Evolutionary conservation across 768 basidiomycete species (phyloP).

Genomic region (Roridomyces roridus): DNA sequence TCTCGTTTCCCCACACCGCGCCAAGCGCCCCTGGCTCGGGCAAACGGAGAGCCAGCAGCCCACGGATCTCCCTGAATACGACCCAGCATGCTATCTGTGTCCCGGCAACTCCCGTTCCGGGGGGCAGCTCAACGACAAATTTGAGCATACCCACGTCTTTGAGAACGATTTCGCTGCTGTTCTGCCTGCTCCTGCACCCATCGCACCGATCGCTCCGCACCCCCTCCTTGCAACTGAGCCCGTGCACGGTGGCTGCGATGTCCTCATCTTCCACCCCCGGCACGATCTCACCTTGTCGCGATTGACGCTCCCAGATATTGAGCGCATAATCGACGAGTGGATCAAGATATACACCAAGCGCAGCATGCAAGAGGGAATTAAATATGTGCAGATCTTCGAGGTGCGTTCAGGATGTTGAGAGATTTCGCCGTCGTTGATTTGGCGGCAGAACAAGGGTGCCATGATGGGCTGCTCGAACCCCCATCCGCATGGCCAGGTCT

Average conservation of each 20-base stretch:
- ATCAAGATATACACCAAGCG: constrained; percentile 63
- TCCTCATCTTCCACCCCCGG: constrained; percentile 83
- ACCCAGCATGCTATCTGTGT: constrained; percentile 84
- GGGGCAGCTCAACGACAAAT: constrained; percentile 72
- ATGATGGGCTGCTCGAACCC: constrained; percentile 98
- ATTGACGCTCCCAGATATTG: constrained; percentile 62
- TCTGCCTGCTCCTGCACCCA: constrained; percentile 65
- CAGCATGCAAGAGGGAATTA: constrained; percentile 68
- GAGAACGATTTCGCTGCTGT: constrained; percentile 87
- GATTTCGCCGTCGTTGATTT: background rate
- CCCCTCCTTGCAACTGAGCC: constrained; percentile 70
- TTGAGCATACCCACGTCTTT: constrained; percentile 73
- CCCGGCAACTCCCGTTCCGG: constrained; percentile 81
- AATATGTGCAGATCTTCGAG: constrained; percentile 92
- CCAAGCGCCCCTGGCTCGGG: constrained; percentile 90
- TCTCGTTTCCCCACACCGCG: constrained; percentile 90
- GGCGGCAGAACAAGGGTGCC: constrained; percentile 81
- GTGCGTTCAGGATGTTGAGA: constrained; percentile 41
- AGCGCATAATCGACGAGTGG: constrained; percentile 76
- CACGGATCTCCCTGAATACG: constrained; percentile 62
- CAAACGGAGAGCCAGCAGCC: constrained; percentile 75
- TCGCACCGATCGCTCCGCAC: constrained; percentile 56
- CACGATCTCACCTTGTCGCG: constrained; percentile 87
- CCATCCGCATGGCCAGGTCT: constrained; percentile 92
- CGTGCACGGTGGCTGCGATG: constrained; percentile 85